Evolutionary conservation across 2,329 filamentous ascomycete species (phyloP), one percentile per base, ranked within the genome.

Genomic region (Paecilomyces variotii): DNA sequence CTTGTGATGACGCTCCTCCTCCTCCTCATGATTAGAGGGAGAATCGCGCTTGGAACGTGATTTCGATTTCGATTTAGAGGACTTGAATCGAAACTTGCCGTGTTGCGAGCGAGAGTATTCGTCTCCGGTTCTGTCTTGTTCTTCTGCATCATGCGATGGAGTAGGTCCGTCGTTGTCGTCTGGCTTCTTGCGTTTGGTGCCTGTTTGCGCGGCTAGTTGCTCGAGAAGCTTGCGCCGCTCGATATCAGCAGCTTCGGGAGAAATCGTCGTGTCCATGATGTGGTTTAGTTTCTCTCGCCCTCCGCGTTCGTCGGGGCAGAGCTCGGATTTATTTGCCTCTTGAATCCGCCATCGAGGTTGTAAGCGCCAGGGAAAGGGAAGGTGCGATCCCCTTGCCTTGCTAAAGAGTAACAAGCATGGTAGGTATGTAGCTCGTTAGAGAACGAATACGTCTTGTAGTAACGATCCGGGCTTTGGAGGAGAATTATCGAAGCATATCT

Each of bases 21-120:
- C 30, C 52, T 45, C 39, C 7, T 45, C 39, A n/a, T n/a, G n/a
- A n/a, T n/a, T n/a, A n/a, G 39, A 45, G 39, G 39, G n/a, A 45
- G 9, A 6, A 45, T 45, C 39, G n/a, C 14, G 53, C 51, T 25
- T 35, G 49, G 56, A 30, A 53, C 35, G 39, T 11, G 49, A 19
- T 19, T 19, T 19, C 19, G 19, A 58, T 50, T 62, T 62, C 6
- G 60, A 60, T 19, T 59, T 61, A 2, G 63, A 63, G 11, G 65
- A 65, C 64, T 74, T 74, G 64, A 74, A 72, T 54, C 72, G 70
- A 59, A 74, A 74, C 62, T 62, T 70, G 3, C 66, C 62, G 5
- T 59, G 58, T 25, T 61, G 56, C 6, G 67, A 57, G 5, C 50
- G 51, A 9, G 57, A 27, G 57, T 67, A 63, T 50, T 65, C 64